Evolutionary conservation across 2,329 filamentous ascomycete species (phyloP).

Genomic region (Aspergillus fumigatus): DNA sequence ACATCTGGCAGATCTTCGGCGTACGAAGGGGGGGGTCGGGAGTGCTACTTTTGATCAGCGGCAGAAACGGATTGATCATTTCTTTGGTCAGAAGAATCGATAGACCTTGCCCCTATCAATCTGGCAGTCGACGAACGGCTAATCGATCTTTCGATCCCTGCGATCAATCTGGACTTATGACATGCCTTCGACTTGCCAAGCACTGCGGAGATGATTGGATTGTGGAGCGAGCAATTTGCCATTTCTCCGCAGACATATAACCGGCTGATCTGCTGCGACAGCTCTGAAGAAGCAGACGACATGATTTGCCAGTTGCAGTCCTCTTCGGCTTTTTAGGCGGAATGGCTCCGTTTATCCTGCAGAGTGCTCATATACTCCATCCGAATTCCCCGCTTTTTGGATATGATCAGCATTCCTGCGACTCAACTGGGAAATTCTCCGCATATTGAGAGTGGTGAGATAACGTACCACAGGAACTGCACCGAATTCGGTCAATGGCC

Average conservation of each 20-base stretch:
- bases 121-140: too few relatives aligned
- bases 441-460: not conserved
- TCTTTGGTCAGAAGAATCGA: not conserved
- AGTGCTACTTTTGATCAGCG: not conserved
- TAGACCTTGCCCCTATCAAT: not conserved
- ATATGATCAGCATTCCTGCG: not conserved
- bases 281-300: not conserved
- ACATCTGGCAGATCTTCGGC: not conserved
- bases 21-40: not conserved
- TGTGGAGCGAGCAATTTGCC: not conserved
- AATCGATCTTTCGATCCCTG: too few relatives aligned
- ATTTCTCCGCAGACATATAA: not conserved
- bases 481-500: not conserved
- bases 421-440: not conserved
- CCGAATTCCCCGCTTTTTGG: not conserved
- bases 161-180: not conserved
- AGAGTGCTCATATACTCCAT: not conserved
- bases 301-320: not conserved
- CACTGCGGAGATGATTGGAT: not conserved
- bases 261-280: not conserved
- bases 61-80: not conserved
- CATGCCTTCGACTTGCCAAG: too few relatives aligned
- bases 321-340: not conserved
- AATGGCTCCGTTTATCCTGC: not conserved
- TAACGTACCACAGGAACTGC: not conserved